A percentile compares a stretch with the other conserved stretches of the same genome.
Evolutionary conservation across 805 yeast species (phyloP).

Genomic region (Pichia membranifaciens): DNA sequence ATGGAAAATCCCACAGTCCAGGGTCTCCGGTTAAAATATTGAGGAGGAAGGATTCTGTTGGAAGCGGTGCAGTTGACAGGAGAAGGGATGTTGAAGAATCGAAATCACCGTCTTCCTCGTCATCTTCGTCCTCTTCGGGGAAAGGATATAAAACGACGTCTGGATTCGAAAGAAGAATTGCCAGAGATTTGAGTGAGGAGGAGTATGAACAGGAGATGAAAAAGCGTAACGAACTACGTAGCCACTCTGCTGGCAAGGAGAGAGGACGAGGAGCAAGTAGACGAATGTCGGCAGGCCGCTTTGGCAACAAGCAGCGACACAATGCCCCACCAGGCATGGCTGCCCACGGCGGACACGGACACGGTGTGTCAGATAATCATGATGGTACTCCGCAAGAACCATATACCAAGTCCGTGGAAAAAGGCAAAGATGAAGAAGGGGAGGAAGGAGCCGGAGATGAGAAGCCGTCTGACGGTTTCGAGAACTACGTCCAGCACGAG

Average conservation of each 20-base stretch:
- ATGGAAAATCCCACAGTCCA: neutral
- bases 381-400: too few relatives aligned
- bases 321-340: too few relatives aligned
- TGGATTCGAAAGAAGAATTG: conserved; percentile 9
- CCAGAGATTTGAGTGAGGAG: conserved; percentile 12
- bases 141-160: conserved; percentile 1
- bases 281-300: too few relatives aligned
- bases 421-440: too few relatives aligned
- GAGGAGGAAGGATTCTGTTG: neutral
- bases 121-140: neutral
- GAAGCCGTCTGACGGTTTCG: too few relatives aligned
- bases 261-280: neutral
- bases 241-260: neutral
- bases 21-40: conserved; percentile 2
- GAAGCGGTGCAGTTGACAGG: neutral
- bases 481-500: too few relatives aligned
- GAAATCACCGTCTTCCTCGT: neutral
- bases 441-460: too few relatives aligned
- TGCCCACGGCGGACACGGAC: too few relatives aligned
- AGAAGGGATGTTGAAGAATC: neutral
- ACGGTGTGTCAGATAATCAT: too few relatives aligned
- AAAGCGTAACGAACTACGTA: neutral
- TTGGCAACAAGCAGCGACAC: too few relatives aligned
- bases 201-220: conserved; percentile 8
- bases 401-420: too few relatives aligned